Conservation (phyloP, 2,329 filamentous ascomycete genomes). For the Ustulina deusta region DNA sequence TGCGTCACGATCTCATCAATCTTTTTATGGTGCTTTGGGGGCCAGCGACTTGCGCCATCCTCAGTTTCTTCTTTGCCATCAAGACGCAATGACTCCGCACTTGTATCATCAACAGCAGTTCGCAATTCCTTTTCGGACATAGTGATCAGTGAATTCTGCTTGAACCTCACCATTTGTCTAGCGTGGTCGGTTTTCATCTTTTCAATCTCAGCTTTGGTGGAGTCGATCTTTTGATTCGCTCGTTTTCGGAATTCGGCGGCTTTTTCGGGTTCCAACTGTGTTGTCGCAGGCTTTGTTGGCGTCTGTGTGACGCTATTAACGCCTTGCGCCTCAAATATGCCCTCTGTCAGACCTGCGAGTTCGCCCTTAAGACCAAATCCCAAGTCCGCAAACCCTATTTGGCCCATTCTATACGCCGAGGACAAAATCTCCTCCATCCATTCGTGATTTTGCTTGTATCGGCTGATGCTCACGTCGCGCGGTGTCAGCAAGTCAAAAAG, state of each 20-base stretch:
- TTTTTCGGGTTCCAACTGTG: conserved; percentile 78
- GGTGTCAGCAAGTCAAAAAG: conserved; percentile 91
- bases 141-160: conserved; percentile 75
- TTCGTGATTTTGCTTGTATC: conserved; percentile 95
- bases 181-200: conserved; percentile 84
- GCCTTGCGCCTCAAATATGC: conserved; percentile 79
- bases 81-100: conserved; percentile 71
- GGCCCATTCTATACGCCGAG: conserved; percentile 85
- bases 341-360: conserved; percentile 82
- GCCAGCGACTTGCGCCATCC: conserved; percentile 56
- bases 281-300: conserved; percentile 70
- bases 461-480: conserved; percentile 85
- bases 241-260: conserved; percentile 86
- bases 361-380: conserved; percentile 88
- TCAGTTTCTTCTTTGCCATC: conserved; percentile 68
- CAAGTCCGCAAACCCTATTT: conserved; percentile 88
- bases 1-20: conserved; percentile 80
- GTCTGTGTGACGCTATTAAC: conserved; percentile 60
- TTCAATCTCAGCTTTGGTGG: conserved; percentile 84
- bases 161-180: conserved; percentile 79
- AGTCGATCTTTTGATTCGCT: conserved; percentile 76
- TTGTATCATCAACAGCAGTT: conserved; percentile 70
- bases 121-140: conserved; percentile 82
- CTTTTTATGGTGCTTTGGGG: conserved; percentile 62
- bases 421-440: conserved; percentile 99